Base-by-base conservation (phyloP, 1,139 yeast species). In the Saccharomyces hybrid region DNA sequence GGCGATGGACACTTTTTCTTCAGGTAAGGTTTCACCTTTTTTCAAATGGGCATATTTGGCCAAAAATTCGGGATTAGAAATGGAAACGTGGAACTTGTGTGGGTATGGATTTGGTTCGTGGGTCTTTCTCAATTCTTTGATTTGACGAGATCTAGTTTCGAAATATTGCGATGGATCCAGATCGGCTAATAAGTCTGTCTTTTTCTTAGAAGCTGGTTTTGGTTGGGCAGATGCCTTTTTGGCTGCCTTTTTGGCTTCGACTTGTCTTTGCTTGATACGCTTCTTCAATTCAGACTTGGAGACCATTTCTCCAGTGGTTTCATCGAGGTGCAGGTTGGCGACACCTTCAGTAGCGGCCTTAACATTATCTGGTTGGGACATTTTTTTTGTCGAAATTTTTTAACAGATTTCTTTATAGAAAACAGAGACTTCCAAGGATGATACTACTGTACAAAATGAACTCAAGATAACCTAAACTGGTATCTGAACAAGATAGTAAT, bases 271-370 rank as follows among this genome's bases (percentile, higher is more conserved):
- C 81, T 93, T 93, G 76, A 87, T 90, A 77, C 99, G 88, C 80
- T 88, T 89, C 80, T 93, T 93, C 76, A 93, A 83, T 74, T 93
- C 99, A 59, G 95, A 80, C 79, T 93, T 93, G 71, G 99, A 93
- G 52, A 93, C 97, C 74, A 84, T 88, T 75, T 93, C 99, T 52
- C 98, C 98, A 60, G 98, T 91, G 65, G 76, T 95, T 58, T 90
- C 97, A 71, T 93, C 99, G 65, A 93, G 79, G 62, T 75, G 75
- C 70, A 89, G 83, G 79, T 90, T 91, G 72, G 88, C 91, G 62
- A 89, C 82, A 65, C 82, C 83, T 67, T 90, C 97, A 53, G 95
- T 74, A 55, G 79, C 85, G 69, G 82, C 77, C 58, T 84, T 82
- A 59, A 80, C 83, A 64, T 69, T 66, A 58, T 65, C 64, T 55